Base-by-base conservation (phyloP, 2,329 filamentous ascomycete species). In the Clarireedia homoeocarpa region DNA sequence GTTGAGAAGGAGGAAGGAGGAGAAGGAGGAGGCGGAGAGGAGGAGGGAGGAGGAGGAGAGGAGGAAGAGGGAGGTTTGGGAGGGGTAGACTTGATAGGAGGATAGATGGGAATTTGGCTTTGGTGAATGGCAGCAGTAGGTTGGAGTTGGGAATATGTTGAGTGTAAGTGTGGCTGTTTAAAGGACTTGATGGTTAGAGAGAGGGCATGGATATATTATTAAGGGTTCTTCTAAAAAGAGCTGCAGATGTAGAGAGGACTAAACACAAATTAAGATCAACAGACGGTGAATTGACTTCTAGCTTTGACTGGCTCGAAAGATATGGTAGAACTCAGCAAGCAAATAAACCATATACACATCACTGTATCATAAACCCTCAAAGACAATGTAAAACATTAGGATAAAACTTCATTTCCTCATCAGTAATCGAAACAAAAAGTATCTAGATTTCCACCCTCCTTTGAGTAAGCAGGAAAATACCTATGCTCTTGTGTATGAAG, bases 61-160 rank as follows among this genome's bases (percentile, higher is more conserved):
- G 71, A 85, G 86, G n/a, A 95, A 87, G 77, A 80, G 80, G 59
- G 85, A 88, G n/a, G 78, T 96, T 26, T 97, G 94, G 94, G 85
- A 94, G 58, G 88, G 86, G 66, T 86, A 59, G 51, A 42, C 2
- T 48, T 38, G 51, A 27, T 56, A 56, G 45, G 23, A 23, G 45
- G 45, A 27, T 9, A 10, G n/a, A 5, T 14, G 58, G 50, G 51
- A n/a, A 24, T 52, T 26, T n/a, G 20, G 20, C 3, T 27, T 26
- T 24, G 17, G 45, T 26, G 20, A 9, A 6, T 24, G 45, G 10
- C 7, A 7, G 10, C 6, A 14, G 26, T 23, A 5, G 17, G 15
- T 15, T n/a, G 39, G 1, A 6, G 17, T n/a, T n/a, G 3, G 15
- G 17, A 15, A 15, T 2, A 14, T 7, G 15, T 42, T 20, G 2